Evolutionary conservation across 2,329 filamentous ascomycete species (phyloP), one percentile per base, ranked within the genome.

Genomic region (Cryphonectria parasitica): DNA sequence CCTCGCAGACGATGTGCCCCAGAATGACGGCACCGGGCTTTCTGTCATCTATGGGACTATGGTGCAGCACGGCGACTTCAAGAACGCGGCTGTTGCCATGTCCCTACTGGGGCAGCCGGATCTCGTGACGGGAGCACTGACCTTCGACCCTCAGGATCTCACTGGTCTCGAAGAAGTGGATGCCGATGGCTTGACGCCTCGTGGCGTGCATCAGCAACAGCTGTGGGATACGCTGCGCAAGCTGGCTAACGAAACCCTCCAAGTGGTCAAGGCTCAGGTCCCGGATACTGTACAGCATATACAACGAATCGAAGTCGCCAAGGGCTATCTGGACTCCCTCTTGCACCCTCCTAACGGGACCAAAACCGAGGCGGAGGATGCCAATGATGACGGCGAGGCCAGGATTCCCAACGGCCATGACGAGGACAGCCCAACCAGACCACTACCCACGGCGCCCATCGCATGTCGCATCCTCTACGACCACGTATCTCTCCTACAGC

Each of bases 231-330:
- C 25, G 31, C 2, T 67, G 25, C 25, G n/a, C 10, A 58, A 31
- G 13, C 36, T 68, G 52, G 58, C 56, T 15, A 34, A 64, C 28
- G 45, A 68, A 25, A n/a, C 58, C 2, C 17, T 60, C n/a, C 62
- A 62, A 41, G 36, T 60, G 15, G 63, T 65, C 25, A 74, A 64
- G 19, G n/a, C 34, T 8, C 36, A 63, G 34, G 56, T 73, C 49
- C 72, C 73, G 15, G 56, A 74, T 28, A n/a, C 49, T 39, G 68
- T 71, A 15, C 67, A 73, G 61, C 73, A 75, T 64, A 25, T 66
- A 4, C 70, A 66, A 49, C 73, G 73, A 7, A 71, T 75, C 3
- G 66, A 73, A 49, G 71, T 61, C 31, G 74, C 74, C 31, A 69
- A 70, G 49, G 41, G 43, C 28, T 65, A 75, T 31, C 10, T 74